Base-by-base conservation (phyloP, 2,329 filamentous ascomycete species). In the Helotiales sp. region DNA sequence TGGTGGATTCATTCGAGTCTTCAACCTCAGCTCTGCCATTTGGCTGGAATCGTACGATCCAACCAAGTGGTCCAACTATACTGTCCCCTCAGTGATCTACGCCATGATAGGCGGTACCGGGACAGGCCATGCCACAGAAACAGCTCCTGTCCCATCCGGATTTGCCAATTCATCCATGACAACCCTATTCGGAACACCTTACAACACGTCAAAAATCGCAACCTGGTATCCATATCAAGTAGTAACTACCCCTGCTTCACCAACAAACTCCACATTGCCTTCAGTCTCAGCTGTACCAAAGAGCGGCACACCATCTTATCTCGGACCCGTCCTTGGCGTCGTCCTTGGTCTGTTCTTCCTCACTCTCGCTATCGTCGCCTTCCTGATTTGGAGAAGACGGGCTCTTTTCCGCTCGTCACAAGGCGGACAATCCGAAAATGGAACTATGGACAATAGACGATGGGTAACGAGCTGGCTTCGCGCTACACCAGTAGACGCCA, bases 11-110 rank as follows among this genome's bases (percentile, higher is more conserved):
- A 72, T 90, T 33, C 77, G 84, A 46, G 80, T 91, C 25, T 93
- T 91, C 74, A 92, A 96, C 67, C 76, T 92, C 52, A 88, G 84
- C 9, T 83, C 81, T 33, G 79, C 86, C 1, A 68, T 79, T 52
- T 96, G 91, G 91, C 76, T 87, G 56, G 80, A 84, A 22, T 78
- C 79, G 2, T 96, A 93, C 70, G 83, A 86, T 38, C 88, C 90
- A 0, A 74, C 81, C 0, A 79, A 77, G 7, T 86, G 82, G 70
- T 78, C 78, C 24, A 73, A 81, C n/a, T 96, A 96, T 69, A 77
- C 78, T 2, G 88, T 91, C 0, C 88, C 88, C 1, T 74, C 75
- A 17, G 68, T 75, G 4, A 83, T 91, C 2, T 79, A 84, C 58
- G 76, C 76, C 15, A 79, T 83, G 27, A 81, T 89, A 42, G 87